phyloP scores from a whole-genome alignment of 495 filamentous ascomycete species.

The Neurospora intermedia region DNA sequence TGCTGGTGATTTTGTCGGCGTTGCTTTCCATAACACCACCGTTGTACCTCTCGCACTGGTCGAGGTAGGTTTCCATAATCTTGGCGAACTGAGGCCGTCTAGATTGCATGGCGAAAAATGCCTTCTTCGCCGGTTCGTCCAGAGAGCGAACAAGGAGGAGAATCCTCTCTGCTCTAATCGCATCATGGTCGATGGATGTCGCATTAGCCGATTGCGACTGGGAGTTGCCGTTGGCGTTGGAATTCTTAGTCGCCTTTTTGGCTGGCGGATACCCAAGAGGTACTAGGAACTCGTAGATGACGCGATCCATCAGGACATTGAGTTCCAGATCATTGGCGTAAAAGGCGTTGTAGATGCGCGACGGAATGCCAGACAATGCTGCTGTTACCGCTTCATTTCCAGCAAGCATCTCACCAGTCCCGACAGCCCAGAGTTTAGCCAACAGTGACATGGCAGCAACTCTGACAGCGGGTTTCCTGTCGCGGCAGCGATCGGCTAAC shows the following conservation, averaged over 20 bases:
- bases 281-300: constrained; percentile 76
- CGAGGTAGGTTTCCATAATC: constrained; percentile 59
- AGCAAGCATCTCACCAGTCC: constrained; percentile 72
- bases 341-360: constrained; percentile 74
- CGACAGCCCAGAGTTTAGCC: constrained; percentile 83
- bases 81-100: constrained; percentile 61
- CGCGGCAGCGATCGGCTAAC: constrained; percentile 79
- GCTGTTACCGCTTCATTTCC: constrained; percentile 65
- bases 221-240: constrained; percentile 43
- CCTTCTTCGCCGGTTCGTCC: constrained; percentile 67
- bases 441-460: constrained; percentile 77
- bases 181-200: constrained; percentile 58
- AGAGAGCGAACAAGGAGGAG: constrained; percentile 69
- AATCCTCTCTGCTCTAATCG: constrained; percentile 74
- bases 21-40: constrained; percentile 72
- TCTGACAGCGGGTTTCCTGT: constrained; percentile 71
- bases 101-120: constrained; percentile 77
- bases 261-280: constrained; percentile 79
- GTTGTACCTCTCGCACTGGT: constrained; percentile 77
- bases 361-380: constrained; percentile 68
- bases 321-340: constrained; percentile 88
- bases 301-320: constrained; percentile 70
- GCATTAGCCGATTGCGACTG: constrained; percentile 39
- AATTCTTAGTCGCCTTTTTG: constrained; percentile 40
- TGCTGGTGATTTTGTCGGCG: constrained; percentile 53